Evolutionary conservation across 1,284 basidiomycete species (phyloP).

Genomic region (Apiotrichum sp.): DNA sequence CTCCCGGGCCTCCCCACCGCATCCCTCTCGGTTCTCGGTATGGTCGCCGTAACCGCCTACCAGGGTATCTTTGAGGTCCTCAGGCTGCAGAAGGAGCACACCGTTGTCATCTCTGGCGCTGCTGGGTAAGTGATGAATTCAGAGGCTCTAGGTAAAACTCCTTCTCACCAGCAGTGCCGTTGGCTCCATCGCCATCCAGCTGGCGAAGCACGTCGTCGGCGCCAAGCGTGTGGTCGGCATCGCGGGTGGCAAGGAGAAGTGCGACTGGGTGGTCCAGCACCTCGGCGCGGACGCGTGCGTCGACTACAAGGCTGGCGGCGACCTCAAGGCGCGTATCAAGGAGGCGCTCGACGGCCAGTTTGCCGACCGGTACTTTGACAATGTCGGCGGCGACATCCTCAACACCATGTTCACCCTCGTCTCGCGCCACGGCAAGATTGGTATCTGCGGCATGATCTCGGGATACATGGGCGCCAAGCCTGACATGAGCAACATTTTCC

Average conservation of each 20-base stretch:
- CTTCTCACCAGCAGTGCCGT: conserved; percentile 20
- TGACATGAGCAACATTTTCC: conserved; percentile 15
- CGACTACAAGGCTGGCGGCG: conserved; percentile 48
- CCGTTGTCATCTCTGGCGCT: conserved; percentile 46
- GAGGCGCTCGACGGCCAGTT: conserved; percentile 18
- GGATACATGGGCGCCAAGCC: conserved; percentile 10
- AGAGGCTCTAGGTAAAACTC: no score
- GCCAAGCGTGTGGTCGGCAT: conserved; percentile 50
- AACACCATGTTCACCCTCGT: conserved; percentile 40
- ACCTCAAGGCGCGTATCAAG: conserved; percentile 1
- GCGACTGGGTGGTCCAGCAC: conserved; percentile 45
- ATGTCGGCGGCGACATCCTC: conserved; percentile 48
- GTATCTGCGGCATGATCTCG: conserved; percentile 39
- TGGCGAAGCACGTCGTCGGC: conserved; percentile 45
- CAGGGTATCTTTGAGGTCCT: conserved; percentile 37
- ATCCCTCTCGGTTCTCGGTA: conserved; percentile 25
- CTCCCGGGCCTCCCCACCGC: conserved; percentile 8
- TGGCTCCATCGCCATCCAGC: conserved; percentile 34
- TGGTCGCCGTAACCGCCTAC: conserved; percentile 34
- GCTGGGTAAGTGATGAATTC: conserved; percentile 25
- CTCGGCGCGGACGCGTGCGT: conserved; percentile 51
- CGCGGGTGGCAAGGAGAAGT: conserved; percentile 51
- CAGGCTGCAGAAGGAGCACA: conserved; percentile 38
- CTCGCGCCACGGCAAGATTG: conserved; percentile 44
- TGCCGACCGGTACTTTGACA: conserved; percentile 41